Evolutionary conservation across 2,329 filamentous ascomycete genomes (phyloP).

Genomic region (Nothomitra cinnamomea): DNA sequence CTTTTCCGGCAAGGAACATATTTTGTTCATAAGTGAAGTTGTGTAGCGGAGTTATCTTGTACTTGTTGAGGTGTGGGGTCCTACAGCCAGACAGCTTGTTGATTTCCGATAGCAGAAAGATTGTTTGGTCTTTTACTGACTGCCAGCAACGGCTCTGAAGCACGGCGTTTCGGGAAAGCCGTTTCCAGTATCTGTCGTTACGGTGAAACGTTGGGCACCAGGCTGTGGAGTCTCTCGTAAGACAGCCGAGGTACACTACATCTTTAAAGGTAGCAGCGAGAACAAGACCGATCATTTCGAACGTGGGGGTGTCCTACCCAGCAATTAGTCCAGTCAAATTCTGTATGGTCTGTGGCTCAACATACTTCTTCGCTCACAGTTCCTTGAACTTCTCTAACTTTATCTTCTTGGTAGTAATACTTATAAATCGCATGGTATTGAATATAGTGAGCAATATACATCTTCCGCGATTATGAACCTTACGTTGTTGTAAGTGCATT

Average conservation of each 20-base stretch:
- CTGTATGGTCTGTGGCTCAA: background rate
- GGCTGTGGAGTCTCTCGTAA: background rate
- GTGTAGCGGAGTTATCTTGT: background rate
- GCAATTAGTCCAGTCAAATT: background rate
- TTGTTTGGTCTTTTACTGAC: background rate
- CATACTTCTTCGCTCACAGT: background rate
- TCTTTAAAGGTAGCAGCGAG: background rate
- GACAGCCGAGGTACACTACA: background rate
- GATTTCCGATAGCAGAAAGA: background rate
- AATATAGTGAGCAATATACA: background rate
- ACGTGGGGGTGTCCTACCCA: background rate
- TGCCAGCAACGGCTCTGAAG: background rate
- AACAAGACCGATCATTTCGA: background rate
- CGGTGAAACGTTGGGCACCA: background rate
- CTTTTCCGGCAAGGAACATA: background rate
- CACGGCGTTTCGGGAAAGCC: background rate
- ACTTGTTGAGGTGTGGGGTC: background rate
- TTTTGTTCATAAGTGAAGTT: background rate
- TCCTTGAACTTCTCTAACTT: background rate
- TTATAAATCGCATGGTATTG: background rate
- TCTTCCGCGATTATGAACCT: background rate
- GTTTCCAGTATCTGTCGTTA: background rate
- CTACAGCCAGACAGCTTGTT: background rate
- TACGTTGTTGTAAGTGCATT: slow-evolving; percentile 1
- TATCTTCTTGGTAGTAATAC: background rate